Evolutionary conservation across 306 rosid genomes (phyloP), one percentile per base, ranked within the genome.

Genomic region (Pterocarpus santalinus): DNA sequence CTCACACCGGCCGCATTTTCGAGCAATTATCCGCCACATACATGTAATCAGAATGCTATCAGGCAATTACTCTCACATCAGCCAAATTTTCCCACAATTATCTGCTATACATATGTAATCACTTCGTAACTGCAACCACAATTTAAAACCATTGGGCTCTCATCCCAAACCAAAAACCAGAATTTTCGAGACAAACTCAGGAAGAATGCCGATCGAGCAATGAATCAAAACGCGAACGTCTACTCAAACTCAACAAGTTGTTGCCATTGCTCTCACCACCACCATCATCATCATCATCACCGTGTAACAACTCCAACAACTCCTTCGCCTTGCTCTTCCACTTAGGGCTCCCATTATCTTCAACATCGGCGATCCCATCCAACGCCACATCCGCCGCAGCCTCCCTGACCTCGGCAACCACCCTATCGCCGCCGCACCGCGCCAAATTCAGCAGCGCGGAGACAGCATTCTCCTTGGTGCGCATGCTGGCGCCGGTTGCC

Each of bases 401-500:
- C 33, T 88, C 89, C 34, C 89, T 84, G 2, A 93, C 88, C 43
- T 92, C 94, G 41, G 28, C 66, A 76, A 77, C 89, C 0, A 83
- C 93, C 49, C 52, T 85, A 55, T 92, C 97, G 0, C 92, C 90
- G 22, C 90, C 90, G 55, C 89, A 90, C 8, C 83, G 64, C 22
- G 84, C 91, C 43, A 95, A 10, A 62, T 95, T 95, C 22, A 95
- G 88, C 80, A 95, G 69, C 69, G 91, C 98, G 5, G 90, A 89
- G 2, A 95, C 88, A 2, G 96, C 87, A 68, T 95, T 95, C 88
- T 95, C 98, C 84, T 86, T 92, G 46, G 89, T 88, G 74, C 97
- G 87, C 88, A 88, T 73, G 75, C 90, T 91, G 36, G 92, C 73
- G 1, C 92, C 94, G 1, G 92, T 88, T 13, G 84, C 69, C 9